Evolutionary conservation across 352 stramenopile genomes (phyloP), one percentile per base, ranked within the genome.

Genomic region (Phytopythium sindhum): DNA sequence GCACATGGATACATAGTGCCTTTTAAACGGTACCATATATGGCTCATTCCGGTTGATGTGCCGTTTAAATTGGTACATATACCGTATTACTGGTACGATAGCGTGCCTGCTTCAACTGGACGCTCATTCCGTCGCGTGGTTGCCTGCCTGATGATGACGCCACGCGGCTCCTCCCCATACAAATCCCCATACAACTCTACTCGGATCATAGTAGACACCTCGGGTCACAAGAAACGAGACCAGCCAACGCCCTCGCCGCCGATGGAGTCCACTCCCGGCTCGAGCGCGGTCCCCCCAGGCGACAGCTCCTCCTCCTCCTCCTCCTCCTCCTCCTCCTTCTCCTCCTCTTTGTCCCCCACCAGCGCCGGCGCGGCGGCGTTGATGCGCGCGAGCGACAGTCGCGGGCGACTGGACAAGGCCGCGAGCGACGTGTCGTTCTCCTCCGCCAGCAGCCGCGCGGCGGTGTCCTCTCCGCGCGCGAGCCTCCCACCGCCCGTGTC

Each of bases 401-500:
- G 55, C 37, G 55, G 37, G 24, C 55, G 55, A 15, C 55, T 61
- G 37, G 39, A 48, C 23, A 61, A 61, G 39, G 37, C 55, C 12
- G 14, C 23, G 39, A 61, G 55, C 55, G 55, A 61, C 37, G 55
- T 45, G 37, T 26, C 21, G 35, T 7, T 15, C 17, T 15, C 24
- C 11, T 39, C 24, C 24, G 19, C 7, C 17, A 21, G 37, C 19
- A 2, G n/a, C n/a, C n/a, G 5, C 0, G 12, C 24, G 3, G 17
- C 26, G 4, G 31, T 4, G 4, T 9, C 4, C 9, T 61, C 55
- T 11, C 55, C 55, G 4, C 55, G 55, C 39, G 24, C 55, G 39
- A 61, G 55, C 26, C 37, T 59, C 11, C 53, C 55, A 14, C 26
- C 65, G 14, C 15, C 63, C 29, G 51, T 48, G 11, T n/a, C 61